Evolutionary conservation across 2,329 filamentous ascomycete genomes (phyloP).

Genomic region (Camillea tinctor): DNA sequence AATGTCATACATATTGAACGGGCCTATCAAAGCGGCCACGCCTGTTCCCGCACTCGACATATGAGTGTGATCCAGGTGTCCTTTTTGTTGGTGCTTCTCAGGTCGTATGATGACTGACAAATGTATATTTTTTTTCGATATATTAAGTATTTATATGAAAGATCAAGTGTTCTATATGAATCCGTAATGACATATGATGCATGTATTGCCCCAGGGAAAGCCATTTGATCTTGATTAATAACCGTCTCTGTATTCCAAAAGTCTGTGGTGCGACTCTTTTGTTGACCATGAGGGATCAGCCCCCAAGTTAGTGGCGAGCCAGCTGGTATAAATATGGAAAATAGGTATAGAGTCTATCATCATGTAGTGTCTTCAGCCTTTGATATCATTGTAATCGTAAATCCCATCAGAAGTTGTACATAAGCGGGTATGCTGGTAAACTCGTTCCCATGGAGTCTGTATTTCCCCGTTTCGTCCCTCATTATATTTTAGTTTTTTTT

Average conservation of each 20-base stretch:
- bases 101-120: neutral
- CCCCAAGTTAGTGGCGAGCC: neutral
- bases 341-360: neutral
- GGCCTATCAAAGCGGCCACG: neutral
- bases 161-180: neutral
- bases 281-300: neutral
- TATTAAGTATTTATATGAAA: neutral
- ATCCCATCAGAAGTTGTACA: neutral
- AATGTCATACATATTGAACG: neutral
- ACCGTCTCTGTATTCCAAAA: neutral
- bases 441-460: neutral
- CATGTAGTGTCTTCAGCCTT: neutral
- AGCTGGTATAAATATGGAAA: neutral
- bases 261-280: neutral
- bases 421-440: neutral
- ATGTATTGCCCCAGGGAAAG: neutral
- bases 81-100: neutral
- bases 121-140: neutral
- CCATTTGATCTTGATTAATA: neutral
- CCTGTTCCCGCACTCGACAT: neutral
- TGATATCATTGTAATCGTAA: neutral
- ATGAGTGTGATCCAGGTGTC: neutral
- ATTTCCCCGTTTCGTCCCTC: neutral
- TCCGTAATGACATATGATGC: neutral
- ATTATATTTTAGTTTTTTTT: neutral